Conservation (phyloP, 768 basidiomycete genomes). For the Russula foetens region DNA sequence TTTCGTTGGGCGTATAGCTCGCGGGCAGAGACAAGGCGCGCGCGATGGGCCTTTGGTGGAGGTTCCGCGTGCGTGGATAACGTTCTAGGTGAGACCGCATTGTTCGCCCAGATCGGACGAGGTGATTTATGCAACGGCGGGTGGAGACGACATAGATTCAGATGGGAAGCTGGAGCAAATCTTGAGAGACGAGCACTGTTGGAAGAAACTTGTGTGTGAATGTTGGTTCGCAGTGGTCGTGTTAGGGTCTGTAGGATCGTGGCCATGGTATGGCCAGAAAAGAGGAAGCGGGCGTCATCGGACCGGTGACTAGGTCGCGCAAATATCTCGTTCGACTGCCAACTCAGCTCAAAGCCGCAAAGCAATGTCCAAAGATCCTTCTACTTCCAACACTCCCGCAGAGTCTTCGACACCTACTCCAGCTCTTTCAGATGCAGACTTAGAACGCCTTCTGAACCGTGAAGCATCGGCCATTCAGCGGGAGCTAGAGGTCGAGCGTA, state of each 20-base stretch:
- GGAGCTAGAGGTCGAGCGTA: constrained; percentile 84
- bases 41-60: constrained; percentile 8
- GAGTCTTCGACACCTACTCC: constrained; percentile 11
- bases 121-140: not conserved
- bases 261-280: not conserved
- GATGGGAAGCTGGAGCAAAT: not conserved
- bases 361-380: not conserved
- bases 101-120: not conserved
- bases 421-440: constrained; percentile 40
- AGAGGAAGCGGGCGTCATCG: not conserved
- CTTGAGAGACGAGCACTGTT: not conserved
- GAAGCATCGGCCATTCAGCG: constrained; percentile 83
- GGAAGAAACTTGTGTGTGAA: not conserved
- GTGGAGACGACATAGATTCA: not conserved
- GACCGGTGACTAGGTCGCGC: too few species aligned
- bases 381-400: constrained; percentile 3
- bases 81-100: not conserved
- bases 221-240: not conserved
- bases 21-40: constrained; percentile 29
- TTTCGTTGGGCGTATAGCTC: constrained; percentile 51
- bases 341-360: not conserved
- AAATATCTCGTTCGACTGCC: not conserved
- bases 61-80: constrained; percentile 6
- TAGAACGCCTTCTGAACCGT: constrained; percentile 72
- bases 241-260: not conserved